Percentiles rank a stretch among this genome's conserved stretches.
These are phyloP conservation scores for Paramecium bursaria DNA, from an alignment of 73 alveolate species.

Conservation along the genomic window DNA sequence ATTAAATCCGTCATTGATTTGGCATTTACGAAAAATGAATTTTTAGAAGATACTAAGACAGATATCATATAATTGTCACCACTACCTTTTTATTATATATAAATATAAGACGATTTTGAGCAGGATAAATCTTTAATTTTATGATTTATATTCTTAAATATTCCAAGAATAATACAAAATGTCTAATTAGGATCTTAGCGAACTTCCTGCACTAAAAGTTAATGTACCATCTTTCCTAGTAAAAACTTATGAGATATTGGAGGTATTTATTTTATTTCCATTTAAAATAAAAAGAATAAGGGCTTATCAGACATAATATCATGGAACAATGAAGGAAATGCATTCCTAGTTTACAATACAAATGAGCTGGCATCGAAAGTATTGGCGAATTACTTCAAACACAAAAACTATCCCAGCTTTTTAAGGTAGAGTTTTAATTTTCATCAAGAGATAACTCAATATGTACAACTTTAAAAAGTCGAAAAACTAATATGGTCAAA, in stretches of 20 bases:
- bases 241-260: conserved; percentile 49
- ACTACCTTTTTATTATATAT: too few relatives aligned
- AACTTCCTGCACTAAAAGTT: conserved; percentile 31
- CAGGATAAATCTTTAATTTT: too few relatives aligned
- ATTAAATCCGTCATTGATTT: too few relatives aligned
- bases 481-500: conserved; percentile 46
- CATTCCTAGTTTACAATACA: conserved; percentile 19
- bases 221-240: conserved; percentile 56
- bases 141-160: conserved; percentile 14
- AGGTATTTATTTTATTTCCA: neutral
- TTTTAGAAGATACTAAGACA: too few relatives aligned
- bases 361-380: conserved; percentile 17
- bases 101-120: too few relatives aligned
- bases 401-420: conserved; percentile 57
- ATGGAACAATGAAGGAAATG: conserved; percentile 51
- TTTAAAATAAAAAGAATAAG: conserved; percentile 4
- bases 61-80: too few relatives aligned
- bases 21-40: too few relatives aligned
- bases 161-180: conserved; percentile 12
- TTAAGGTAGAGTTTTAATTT: neutral
- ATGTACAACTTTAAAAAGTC: conserved; percentile 66
- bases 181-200: conserved; percentile 53
- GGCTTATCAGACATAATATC: neutral
- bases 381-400: conserved; percentile 56
- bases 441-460: neutral